phyloP scores from a whole-genome alignment of 164 flowering plant species.

The Tinospora cordifolia region DNA sequence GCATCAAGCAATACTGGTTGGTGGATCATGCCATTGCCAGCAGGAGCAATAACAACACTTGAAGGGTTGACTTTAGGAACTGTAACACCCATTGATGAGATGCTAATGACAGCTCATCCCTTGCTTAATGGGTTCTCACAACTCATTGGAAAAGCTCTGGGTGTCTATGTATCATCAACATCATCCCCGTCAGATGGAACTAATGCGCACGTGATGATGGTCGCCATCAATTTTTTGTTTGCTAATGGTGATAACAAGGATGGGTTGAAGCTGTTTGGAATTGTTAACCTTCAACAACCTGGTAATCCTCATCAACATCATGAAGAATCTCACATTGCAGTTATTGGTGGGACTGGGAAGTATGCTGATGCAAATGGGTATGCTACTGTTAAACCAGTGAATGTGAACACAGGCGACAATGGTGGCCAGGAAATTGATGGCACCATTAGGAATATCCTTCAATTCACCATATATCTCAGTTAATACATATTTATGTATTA shows the following conservation, averaged over 20 bases:
- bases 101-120: slow-evolving; percentile 13
- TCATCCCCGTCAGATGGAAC: neutral
- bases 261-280: slow-evolving; percentile 47
- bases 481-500: slow-evolving; percentile 24
- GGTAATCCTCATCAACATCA: neutral
- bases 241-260: slow-evolving; percentile 22
- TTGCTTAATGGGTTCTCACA: slow-evolving; percentile 9
- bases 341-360: slow-evolving; percentile 57
- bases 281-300: slow-evolving; percentile 20
- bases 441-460: slow-evolving; percentile 14
- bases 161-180: slow-evolving; percentile 26
- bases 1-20: slow-evolving; percentile 15
- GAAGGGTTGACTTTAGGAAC: slow-evolving; percentile 32
- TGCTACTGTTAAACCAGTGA: slow-evolving; percentile 25
- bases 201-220: slow-evolving; percentile 38
- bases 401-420: neutral
- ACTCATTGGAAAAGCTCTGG: slow-evolving; percentile 43
- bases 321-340: slow-evolving; percentile 42
- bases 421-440: neutral
- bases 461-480: slow-evolving; percentile 34
- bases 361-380: slow-evolving; percentile 38
- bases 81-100: slow-evolving; percentile 25
- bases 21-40: slow-evolving; percentile 17
- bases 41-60: slow-evolving; percentile 21
- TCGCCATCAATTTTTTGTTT: slow-evolving; percentile 40